phyloP scores from a whole-genome alignment of 31 red algal species.

The Asparagopsis taxiformis region DNA sequence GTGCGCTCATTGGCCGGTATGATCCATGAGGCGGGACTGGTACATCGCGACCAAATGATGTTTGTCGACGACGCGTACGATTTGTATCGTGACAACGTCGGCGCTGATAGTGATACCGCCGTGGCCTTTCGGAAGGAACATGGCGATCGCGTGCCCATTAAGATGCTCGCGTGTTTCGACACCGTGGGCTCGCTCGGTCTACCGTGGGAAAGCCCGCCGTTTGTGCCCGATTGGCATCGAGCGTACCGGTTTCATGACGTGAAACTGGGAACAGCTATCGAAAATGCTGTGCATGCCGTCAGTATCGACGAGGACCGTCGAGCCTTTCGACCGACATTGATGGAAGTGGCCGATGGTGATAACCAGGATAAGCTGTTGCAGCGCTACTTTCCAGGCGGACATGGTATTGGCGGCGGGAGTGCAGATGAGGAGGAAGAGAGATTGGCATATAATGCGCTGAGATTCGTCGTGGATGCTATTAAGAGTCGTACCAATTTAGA shows the following conservation, averaged over 20 bases:
- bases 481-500: neutral
- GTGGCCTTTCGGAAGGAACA: neutral
- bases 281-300: neutral
- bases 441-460: neutral
- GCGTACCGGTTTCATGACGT: constrained; percentile 2
- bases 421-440: neutral
- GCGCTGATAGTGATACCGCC: neutral
- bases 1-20: neutral
- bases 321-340: neutral
- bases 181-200: neutral
- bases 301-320: neutral
- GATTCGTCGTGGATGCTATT: neutral
- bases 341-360: neutral
- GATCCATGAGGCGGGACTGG: neutral
- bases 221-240: neutral
- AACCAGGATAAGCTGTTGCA: neutral
- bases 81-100: neutral
- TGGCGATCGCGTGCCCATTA: constrained; percentile 2
- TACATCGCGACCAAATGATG: neutral
- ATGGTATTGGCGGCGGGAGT: neutral
- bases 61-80: constrained; percentile 5
- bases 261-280: neutral
- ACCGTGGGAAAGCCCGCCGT: neutral
- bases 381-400: neutral
- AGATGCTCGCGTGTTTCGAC: neutral